A percentile compares a stretch with the other conserved stretches of the same genome.
Conservation (phyloP, 129 eudicot genomes). For the Kitagawia praeruptora region DNA sequence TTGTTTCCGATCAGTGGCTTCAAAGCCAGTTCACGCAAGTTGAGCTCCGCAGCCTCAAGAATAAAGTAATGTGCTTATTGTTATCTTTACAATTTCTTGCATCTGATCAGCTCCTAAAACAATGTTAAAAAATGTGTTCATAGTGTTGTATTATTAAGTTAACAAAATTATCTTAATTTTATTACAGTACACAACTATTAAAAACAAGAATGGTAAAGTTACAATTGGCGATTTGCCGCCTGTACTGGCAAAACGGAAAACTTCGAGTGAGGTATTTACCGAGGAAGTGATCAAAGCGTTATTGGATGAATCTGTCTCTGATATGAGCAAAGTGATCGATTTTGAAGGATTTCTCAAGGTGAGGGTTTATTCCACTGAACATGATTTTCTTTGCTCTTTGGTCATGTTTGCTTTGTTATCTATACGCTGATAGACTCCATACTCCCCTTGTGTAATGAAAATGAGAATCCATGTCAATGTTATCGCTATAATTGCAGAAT, state of each 20-base stretch:
- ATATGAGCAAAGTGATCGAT: constrained; percentile 49
- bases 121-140: neutral
- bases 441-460: neutral
- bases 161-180: neutral
- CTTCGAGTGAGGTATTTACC: constrained; percentile 35
- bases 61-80: constrained; percentile 33
- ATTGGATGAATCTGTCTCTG: constrained; percentile 46
- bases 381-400: neutral
- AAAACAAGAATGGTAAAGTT: constrained; percentile 57
- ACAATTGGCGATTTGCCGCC: constrained; percentile 58
- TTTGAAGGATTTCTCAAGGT: constrained; percentile 87
- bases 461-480: neutral
- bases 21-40: constrained; percentile 97
- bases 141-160: constrained; percentile 1
- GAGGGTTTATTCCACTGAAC: neutral
- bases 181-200: constrained; percentile 45
- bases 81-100: neutral
- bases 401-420: neutral
- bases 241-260: constrained; percentile 57
- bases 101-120: neutral
- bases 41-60: constrained; percentile 71
- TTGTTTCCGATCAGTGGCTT: constrained; percentile 87
- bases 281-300: constrained; percentile 54
- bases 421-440: neutral
- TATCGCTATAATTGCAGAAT: neutral